A percentile compares a stretch with the other conserved stretches of the same genome.
phyloP scores from a whole-genome alignment of 495 filamentous ascomycete genomes.

The Letharia columbiana region DNA sequence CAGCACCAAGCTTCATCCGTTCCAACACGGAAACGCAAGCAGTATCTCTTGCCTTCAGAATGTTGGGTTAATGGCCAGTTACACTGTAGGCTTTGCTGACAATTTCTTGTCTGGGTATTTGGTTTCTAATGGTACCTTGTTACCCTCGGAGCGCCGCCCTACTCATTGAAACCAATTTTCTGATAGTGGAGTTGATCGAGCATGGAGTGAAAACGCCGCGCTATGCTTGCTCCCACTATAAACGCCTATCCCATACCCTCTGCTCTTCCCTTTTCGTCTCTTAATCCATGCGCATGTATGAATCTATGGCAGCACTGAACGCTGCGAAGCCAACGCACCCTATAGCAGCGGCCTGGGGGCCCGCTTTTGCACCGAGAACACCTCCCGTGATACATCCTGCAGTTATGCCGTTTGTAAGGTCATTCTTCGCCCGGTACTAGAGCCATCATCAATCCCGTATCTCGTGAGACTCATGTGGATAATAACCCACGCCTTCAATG shows the following conservation, averaged over 20 bases:
- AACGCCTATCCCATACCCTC: neutral
- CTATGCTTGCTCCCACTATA: slow-evolving; percentile 10
- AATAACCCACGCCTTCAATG: slow-evolving; percentile 60
- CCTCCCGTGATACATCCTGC: slow-evolving; percentile 91
- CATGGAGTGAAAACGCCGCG: slow-evolving; percentile 8
- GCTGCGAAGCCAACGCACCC: slow-evolving; percentile 94
- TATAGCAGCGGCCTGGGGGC: slow-evolving; percentile 79
- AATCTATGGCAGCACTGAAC: slow-evolving; percentile 91
- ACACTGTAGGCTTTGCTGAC: neutral
- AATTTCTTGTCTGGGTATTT: neutral
- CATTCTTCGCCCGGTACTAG: slow-evolving; percentile 76
- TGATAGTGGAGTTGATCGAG: neutral
- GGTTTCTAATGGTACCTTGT: neutral
- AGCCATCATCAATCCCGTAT: neutral
- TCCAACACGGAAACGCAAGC: neutral
- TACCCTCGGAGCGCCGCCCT: neutral
- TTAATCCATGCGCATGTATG: slow-evolving; percentile 64
- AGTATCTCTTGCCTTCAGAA: neutral
- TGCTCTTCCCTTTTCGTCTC: slow-evolving; percentile 3
- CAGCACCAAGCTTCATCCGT: neutral
- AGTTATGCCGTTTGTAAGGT: slow-evolving; percentile 76
- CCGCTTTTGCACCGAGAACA: slow-evolving; percentile 71
- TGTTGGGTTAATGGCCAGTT: neutral
- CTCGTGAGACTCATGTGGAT: neutral
- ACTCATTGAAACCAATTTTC: neutral